Percentiles rank a stretch among this genome's conserved stretches.
Evolutionary conservation across 495 filamentous ascomycete genomes (phyloP).

Genomic region (Talaromyces stipitatus): DNA sequence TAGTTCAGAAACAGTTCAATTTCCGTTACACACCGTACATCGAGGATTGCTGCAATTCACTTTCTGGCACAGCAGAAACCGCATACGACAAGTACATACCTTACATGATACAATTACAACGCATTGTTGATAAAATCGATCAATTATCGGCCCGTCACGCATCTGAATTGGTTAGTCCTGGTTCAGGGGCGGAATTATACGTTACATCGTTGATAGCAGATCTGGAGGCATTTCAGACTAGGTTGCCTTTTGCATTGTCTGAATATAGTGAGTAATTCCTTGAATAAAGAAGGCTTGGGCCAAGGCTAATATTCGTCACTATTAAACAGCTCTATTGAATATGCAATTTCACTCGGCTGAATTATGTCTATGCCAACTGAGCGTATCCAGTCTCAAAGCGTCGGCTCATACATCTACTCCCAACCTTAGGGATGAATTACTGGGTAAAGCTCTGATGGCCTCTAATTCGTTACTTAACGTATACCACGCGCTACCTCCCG

Average conservation of each 20-base stretch:
- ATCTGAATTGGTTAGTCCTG: conserved; percentile 7
- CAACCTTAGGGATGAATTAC: not conserved
- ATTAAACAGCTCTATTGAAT: conserved; percentile 11
- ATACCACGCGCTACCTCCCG: conserved; percentile 13
- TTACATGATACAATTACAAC: conserved; percentile 16
- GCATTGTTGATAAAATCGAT: conserved; percentile 19
- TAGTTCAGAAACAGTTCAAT: conserved; percentile 16
- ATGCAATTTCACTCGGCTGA: conserved; percentile 16
- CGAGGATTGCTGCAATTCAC: conserved; percentile 14
- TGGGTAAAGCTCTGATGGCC: conserved; percentile 2
- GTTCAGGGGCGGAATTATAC: conserved; percentile 17
- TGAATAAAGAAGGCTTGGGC: too few species aligned
- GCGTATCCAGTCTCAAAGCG: conserved; percentile 5
- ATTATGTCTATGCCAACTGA: conserved; percentile 17
- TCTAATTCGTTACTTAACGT: conserved; percentile 8
- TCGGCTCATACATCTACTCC: not conserved
- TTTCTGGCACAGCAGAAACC: conserved; percentile 9
- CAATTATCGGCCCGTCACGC: conserved; percentile 10
- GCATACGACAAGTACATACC: conserved; percentile 14
- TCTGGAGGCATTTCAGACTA: conserved; percentile 11
- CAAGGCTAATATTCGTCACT: too few species aligned
- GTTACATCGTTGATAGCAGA: conserved; percentile 14
- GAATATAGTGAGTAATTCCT: conserved; percentile 11
- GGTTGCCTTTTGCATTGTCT: conserved; percentile 10
- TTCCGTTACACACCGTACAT: conserved; percentile 14